Evolutionary conservation across 1,284 basidiomycete species (phyloP).

Genomic region (Trichosporon faecale): DNA sequence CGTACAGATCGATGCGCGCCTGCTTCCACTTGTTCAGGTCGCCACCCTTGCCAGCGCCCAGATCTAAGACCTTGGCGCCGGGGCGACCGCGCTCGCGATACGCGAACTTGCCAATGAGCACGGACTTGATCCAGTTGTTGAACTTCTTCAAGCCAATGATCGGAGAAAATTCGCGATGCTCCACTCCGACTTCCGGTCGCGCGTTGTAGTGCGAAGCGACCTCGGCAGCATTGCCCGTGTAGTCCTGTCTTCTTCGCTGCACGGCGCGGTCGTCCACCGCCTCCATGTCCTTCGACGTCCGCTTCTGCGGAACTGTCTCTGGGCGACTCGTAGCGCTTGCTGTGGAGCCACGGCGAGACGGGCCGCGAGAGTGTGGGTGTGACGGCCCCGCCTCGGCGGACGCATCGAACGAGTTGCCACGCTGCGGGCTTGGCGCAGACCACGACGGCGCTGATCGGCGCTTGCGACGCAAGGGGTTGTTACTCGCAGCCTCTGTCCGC

Average conservation of each 20-base stretch:
- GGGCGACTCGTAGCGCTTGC: constrained; percentile 6
- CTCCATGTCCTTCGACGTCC: background rate
- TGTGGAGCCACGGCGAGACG: constrained; percentile 19
- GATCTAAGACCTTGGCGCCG: constrained; percentile 74
- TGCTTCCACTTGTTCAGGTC: constrained; percentile 95
- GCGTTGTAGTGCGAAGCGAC: constrained; percentile 66
- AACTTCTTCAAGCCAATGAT: constrained; percentile 96
- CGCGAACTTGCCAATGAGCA: constrained; percentile 78
- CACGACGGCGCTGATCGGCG: constrained; percentile 35
- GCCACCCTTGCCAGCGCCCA: constrained; percentile 98
- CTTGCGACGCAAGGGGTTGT: constrained; percentile 37
- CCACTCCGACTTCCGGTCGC: constrained; percentile 82
- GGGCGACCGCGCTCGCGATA: constrained; percentile 26
- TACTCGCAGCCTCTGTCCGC: constrained; percentile 24
- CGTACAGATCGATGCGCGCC: constrained; percentile 73
- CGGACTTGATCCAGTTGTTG: constrained; percentile 99
- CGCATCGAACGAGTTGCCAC: background rate
- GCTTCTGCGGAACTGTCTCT: constrained; percentile 20
- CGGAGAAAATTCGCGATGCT: constrained; percentile 80
- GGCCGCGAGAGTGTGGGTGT: constrained; percentile 1
- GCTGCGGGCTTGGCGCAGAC: constrained; percentile 38
- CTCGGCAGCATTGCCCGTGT: constrained; percentile 35
- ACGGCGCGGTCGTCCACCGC: background rate
- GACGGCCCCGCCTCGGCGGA: constrained; percentile 9
- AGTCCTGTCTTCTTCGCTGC: constrained; percentile 16